Evolutionary conservation across 768 basidiomycete genomes (phyloP).

Genomic region (Podaxis mareebaensis): DNA sequence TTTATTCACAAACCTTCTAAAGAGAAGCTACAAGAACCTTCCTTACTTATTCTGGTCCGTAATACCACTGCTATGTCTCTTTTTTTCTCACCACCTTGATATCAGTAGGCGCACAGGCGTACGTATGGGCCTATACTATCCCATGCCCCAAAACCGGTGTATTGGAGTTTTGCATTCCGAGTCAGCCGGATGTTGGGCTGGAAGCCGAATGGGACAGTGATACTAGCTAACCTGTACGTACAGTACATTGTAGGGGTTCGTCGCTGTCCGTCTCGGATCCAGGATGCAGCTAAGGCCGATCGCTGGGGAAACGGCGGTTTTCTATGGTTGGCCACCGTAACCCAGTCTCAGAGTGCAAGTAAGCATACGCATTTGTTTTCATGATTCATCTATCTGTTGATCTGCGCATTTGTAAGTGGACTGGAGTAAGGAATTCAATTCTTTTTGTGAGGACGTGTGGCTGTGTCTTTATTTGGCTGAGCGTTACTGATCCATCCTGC

Average conservation of each 20-base stretch:
- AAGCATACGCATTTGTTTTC: no score
- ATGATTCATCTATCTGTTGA: background rate
- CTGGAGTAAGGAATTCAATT: background rate
- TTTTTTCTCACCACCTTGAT: background rate
- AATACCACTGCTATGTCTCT: background rate
- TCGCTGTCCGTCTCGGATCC: no score
- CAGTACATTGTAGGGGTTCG: no score
- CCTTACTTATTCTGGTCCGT: background rate
- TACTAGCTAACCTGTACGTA: no score
- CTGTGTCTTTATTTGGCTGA: conserved; percentile 10
- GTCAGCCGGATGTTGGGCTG: no score
- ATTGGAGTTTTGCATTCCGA: background rate
- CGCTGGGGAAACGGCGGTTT: no score
- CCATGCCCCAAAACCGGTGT: background rate
- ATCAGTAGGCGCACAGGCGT: background rate
- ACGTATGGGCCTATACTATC: background rate
- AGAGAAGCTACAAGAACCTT: background rate
- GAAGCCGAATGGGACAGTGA: no score
- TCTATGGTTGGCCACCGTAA: no score
- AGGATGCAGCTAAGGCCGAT: no score
- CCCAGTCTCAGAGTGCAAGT: no score
- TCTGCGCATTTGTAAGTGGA: background rate
- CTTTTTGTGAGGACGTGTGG: background rate
- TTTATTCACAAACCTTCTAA: background rate
- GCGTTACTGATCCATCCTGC: background rate